Base-by-base conservation (phyloP, 2,329 filamentous ascomycete species). In the Pseudogymnoascus sp. region DNA sequence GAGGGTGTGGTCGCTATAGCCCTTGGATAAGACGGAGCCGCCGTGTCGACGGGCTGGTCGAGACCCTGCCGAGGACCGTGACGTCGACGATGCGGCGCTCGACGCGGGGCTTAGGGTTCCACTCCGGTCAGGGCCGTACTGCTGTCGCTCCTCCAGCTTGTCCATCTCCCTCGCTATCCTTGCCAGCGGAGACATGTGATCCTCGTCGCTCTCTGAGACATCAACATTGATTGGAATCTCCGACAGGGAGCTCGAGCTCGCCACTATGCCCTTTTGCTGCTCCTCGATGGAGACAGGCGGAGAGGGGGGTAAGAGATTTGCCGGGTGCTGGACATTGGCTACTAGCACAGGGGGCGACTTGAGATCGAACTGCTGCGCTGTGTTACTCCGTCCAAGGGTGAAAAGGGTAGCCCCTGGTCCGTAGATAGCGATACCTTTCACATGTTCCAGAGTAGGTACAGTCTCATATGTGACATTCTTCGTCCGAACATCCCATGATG, bases 401-500 rank as follows among this genome's bases (percentile, higher is more conserved):
- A 99, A 99, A 23, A 99, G 82, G 5, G 85, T 90, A n/a, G 93
- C 93, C 5, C 89, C 92, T 0, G 93, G 89, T 1, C 93, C 95
- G 74, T 95, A 96, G 65, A 93, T 89, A 50, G 93, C 89, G 46
- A 99, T 83, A 14, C 91, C 93, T 66, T 85, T 84, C 64, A 97
- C 84, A 68, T 89, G 86, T 38, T 95, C 88, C 5, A 93, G 82
- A 1, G 92, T 97, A 5, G 93, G 92, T 63, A 97, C 90, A 64
- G 85, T 83, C 71, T 97, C 93, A 75, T 87, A 96, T 2, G 91
- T 93, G 69, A 99, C 92, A 72, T 96, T 89, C 74, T 97, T 97
- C n/a, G 95, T 99, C 67, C 93, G 85, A 50, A 99, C 95, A 80
- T 99, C 95, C 93, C 95, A 99, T 64, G 92, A 89, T 70, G 90